Evolutionary conservation across 345 rosid species (phyloP).

Genomic region (Noccaea caerulescens): DNA sequence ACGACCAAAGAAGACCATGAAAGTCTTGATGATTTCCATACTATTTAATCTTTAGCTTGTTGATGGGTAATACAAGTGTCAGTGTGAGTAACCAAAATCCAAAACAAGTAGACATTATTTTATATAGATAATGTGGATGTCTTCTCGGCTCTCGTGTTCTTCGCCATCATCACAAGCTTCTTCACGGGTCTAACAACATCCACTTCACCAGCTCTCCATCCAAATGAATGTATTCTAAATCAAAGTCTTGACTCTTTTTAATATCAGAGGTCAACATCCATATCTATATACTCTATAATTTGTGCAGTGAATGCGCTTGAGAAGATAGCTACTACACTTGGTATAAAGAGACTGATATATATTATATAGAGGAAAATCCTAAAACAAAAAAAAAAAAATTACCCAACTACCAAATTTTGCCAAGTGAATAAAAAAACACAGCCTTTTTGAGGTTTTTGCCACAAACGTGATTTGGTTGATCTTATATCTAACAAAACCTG

Average conservation of each 20-base stretch:
- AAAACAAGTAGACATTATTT: no score
- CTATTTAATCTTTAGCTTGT: not conserved
- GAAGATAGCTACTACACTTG: constrained; percentile 29
- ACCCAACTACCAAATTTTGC: no score
- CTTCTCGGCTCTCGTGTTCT: not conserved
- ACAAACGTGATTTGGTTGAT: no score
- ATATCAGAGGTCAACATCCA: not conserved
- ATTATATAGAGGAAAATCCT: no score
- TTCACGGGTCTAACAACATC: not conserved
- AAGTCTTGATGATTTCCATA: not conserved
- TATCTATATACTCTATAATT: not conserved
- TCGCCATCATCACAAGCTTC: constrained; percentile 19
- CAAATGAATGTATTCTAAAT: constrained; percentile 19
- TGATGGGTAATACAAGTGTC: not conserved
- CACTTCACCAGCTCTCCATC: constrained; percentile 14
- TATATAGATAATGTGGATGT: not conserved
- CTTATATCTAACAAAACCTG: not conserved
- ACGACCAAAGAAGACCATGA: not conserved
- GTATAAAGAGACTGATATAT: constrained; percentile 6
- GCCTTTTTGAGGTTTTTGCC: no score
- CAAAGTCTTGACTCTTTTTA: not conserved
- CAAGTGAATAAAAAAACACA: no score
- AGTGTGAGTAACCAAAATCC: not conserved
- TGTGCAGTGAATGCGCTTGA: constrained; percentile 14
- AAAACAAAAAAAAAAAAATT: no score